Evolutionary conservation across 2,329 filamentous ascomycete species (phyloP).

Genomic region (Colletotrichum chrysophilum): DNA sequence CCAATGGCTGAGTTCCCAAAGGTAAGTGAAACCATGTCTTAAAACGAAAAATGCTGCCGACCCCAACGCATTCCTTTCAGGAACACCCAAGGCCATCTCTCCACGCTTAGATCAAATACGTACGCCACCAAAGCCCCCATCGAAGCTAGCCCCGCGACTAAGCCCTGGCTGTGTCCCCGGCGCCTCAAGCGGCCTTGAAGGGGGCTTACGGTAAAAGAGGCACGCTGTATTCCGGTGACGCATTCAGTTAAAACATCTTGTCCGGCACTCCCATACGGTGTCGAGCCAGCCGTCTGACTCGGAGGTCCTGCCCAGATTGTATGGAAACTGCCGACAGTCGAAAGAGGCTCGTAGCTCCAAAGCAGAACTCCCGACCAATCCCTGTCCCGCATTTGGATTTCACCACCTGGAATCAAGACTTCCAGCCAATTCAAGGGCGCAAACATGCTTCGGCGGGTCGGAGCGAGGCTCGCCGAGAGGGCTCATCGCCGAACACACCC

Average conservation of each 20-base stretch:
- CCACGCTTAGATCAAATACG: not conserved
- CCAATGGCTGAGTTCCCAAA: not conserved
- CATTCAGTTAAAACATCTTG: not conserved
- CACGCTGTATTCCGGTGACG: not conserved
- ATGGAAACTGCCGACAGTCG: not conserved
- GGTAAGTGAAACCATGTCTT: not conserved
- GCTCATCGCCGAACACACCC: not conserved
- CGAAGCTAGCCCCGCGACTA: not conserved
- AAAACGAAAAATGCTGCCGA: not conserved
- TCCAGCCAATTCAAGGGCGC: not conserved
- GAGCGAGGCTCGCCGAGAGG: not conserved
- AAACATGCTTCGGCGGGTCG: not conserved
- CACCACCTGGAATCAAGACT: not conserved
- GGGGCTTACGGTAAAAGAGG: not conserved
- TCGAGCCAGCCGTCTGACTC: not conserved
- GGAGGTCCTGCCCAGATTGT: not conserved
- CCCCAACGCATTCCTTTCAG: slow-evolving; percentile 11
- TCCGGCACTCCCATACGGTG: not conserved
- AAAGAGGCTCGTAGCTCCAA: not conserved
- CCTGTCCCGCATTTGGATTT: not conserved
- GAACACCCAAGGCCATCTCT: not conserved
- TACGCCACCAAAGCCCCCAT: not conserved
- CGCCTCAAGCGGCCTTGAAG: not conserved
- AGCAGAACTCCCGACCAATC: not conserved
- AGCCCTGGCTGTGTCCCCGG: not conserved